A percentile compares a stretch with the other conserved stretches of the same genome.
Conservation (phyloP, 2,329 filamentous ascomycete species). For the Didymella segeticola region DNA sequence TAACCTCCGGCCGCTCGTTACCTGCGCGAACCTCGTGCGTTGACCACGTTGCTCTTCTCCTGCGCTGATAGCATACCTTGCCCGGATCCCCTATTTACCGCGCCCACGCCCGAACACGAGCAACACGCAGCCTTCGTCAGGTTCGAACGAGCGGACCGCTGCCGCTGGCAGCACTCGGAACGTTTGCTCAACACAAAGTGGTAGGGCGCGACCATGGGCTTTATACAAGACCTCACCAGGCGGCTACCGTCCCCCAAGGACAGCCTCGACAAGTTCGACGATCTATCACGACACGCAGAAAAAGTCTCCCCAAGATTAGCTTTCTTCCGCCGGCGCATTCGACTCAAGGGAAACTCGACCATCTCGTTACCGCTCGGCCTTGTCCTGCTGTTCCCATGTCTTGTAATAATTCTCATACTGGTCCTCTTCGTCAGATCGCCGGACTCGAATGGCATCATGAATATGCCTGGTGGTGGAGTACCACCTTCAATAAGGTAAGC, state of each 20-base stretch:
- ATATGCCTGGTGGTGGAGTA: constrained; percentile 85
- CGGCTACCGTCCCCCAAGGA: constrained; percentile 54
- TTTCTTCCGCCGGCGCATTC: constrained; percentile 85
- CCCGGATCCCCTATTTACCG: constrained; percentile 11
- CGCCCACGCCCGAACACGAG: constrained; percentile 5
- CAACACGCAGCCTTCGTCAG: constrained; percentile 25
- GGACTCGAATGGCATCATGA: constrained; percentile 77
- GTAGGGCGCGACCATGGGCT: constrained; percentile 21
- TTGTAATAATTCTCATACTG: constrained; percentile 89
- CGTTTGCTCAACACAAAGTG: constrained; percentile 14
- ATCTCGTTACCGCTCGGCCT: constrained; percentile 92
- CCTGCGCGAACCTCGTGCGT: constrained; percentile 21
- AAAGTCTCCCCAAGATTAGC: constrained; percentile 64
- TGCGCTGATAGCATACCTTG: background rate
- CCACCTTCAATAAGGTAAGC: constrained; percentile 85
- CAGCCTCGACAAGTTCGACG: constrained; percentile 52
- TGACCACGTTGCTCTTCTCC: constrained; percentile 26
- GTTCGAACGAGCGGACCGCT: constrained; percentile 20
- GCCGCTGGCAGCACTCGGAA: constrained; percentile 21
- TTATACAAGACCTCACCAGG: constrained; percentile 49
- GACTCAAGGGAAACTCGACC: constrained; percentile 88
- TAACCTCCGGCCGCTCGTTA: constrained; percentile 32
- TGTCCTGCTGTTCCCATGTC: constrained; percentile 88
- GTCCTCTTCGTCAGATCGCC: constrained; percentile 89
- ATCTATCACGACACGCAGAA: constrained; percentile 51